These are phyloP conservation scores for Syncephalastrum monosporum DNA, from an alignment of 371 early-diverging fungal genomes.

Conservation along the genomic window DNA sequence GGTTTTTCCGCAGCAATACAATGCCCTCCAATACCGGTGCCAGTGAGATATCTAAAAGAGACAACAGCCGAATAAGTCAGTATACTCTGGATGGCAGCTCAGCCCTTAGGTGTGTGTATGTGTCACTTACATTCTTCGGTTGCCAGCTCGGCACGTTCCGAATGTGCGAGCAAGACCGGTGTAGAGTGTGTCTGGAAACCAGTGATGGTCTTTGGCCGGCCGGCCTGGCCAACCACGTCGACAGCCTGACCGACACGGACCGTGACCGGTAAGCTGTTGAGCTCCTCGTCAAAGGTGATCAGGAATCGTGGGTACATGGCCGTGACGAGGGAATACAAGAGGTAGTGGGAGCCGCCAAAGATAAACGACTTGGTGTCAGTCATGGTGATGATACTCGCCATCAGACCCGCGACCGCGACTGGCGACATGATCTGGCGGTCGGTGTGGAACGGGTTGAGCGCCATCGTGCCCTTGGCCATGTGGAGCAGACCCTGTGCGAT, in stretches of 20 bases:
- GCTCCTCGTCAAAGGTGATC: constrained; percentile 87
- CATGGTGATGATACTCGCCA: constrained; percentile 87
- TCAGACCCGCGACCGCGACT: constrained; percentile 86
- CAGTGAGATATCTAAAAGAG: constrained; percentile 60
- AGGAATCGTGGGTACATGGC: constrained; percentile 98
- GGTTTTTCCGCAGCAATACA: constrained; percentile 93
- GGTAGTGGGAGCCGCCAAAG: constrained; percentile 85
- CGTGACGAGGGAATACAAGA: constrained; percentile 91
- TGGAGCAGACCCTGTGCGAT: constrained; percentile 98
- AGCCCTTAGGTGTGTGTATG: background rate
- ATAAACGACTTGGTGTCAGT: constrained; percentile 87
- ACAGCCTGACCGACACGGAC: constrained; percentile 99
- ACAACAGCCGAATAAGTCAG: too few species aligned
- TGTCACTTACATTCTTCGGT: constrained; percentile 85
- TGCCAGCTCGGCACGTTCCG: constrained; percentile 97
- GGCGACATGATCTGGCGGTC: constrained; percentile 91
- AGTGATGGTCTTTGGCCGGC: constrained; percentile 97
- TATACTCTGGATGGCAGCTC: too few species aligned
- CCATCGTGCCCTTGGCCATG: constrained; percentile 98
- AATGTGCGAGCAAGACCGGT: constrained; percentile 95
- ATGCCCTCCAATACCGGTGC: constrained; percentile 91
- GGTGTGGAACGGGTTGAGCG: constrained; percentile 92
- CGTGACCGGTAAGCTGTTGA: constrained; percentile 76
- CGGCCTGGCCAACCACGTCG: constrained; percentile 99
- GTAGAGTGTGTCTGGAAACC: constrained; percentile 99